These are phyloP conservation scores for Neophaeococcomyces aloes DNA, from an alignment of 2,329 filamentous ascomycete genomes.

Conservation along the genomic window DNA sequence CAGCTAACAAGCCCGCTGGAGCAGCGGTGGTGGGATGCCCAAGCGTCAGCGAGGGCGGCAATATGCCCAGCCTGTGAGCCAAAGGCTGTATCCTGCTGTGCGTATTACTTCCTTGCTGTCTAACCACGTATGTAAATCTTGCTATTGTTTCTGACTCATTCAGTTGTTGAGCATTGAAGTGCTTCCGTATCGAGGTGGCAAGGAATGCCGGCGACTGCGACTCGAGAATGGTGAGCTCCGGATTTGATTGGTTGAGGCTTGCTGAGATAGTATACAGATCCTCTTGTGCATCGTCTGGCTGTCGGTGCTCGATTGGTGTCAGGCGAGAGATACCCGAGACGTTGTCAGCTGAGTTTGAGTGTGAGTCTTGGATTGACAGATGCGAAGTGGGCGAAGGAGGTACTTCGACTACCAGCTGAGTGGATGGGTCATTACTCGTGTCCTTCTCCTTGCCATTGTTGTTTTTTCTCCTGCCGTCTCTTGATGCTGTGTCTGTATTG, in stretches of 20 bases:
- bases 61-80: conserved; percentile 1
- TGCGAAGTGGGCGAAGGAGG: conserved; percentile 9
- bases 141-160: conserved; percentile 39
- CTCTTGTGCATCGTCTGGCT: neutral
- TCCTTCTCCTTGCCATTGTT: conserved; percentile 3
- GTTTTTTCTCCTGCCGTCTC: neutral
- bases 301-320: neutral
- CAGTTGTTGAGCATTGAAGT: conserved; percentile 38
- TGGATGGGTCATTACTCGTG: conserved; percentile 3
- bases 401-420: conserved; percentile 11
- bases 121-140: conserved; percentile 39
- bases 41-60: conserved; percentile 2
- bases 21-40: neutral
- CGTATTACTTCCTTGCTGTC: conserved; percentile 25
- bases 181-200: conserved; percentile 35
- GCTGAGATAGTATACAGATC: neutral
- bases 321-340: conserved; percentile 8
- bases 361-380: conserved; percentile 7
- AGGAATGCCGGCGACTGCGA: conserved; percentile 18
- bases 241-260: conserved; percentile 1
- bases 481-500: conserved; percentile 5
- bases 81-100: neutral
- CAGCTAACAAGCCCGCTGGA: neutral
- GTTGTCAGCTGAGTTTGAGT: conserved; percentile 8
- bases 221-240: conserved; percentile 6